Evolutionary conservation across 2,329 filamentous ascomycete genomes (phyloP).

Genomic region (Bipolaris sorokiniana): DNA sequence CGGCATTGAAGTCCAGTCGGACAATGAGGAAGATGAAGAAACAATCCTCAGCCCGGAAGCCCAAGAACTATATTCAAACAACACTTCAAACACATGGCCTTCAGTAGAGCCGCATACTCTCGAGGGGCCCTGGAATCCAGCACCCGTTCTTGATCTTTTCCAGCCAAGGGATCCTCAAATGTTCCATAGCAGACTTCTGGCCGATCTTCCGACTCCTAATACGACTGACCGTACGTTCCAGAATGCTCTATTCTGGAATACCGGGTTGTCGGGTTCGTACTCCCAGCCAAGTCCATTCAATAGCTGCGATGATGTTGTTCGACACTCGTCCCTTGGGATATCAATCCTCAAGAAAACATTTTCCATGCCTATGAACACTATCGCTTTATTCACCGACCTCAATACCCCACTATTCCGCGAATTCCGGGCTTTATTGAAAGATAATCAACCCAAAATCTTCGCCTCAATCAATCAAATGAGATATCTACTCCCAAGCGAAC

Average conservation of each 20-base stretch:
- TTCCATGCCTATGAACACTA: not conserved
- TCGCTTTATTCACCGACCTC: not conserved
- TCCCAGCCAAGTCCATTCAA: not conserved
- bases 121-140: not conserved
- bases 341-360: not conserved
- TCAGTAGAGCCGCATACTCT: no score
- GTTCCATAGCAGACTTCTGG: not conserved
- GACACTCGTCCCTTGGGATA: no score
- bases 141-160: no score
- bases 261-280: not conserved
- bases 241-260: no score
- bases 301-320: not conserved
- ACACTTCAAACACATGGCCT: no score
- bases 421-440: not conserved
- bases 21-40: not conserved
- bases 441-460: not conserved
- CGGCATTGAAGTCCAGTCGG: not conserved
- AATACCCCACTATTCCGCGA: not conserved
- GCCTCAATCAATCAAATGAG: not conserved
- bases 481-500: constrained; percentile 8
- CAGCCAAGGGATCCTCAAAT: not conserved
- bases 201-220: not conserved
- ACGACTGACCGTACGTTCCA: not conserved
- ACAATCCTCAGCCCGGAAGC: not conserved
- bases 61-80: not conserved